Conservation (phyloP, 768 basidiomycete genomes). For the Tremella yokohamensis region DNA sequence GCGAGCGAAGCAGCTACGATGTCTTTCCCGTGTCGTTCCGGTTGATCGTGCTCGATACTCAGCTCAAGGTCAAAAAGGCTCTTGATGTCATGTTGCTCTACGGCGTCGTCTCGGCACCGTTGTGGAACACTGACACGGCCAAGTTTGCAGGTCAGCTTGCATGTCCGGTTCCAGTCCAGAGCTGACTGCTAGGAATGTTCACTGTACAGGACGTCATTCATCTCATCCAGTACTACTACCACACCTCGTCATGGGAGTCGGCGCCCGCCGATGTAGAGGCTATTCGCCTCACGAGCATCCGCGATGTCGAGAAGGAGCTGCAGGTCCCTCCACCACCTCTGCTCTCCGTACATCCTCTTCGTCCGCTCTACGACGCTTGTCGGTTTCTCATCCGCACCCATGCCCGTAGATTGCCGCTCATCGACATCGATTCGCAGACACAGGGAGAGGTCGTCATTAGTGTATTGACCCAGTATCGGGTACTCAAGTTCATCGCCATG, state of each 20-base stretch:
- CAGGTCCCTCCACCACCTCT: constrained; percentile 89
- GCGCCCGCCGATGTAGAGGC: constrained; percentile 88
- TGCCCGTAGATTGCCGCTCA: constrained; percentile 85
- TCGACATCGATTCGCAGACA: constrained; percentile 88
- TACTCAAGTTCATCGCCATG: constrained; percentile 96
- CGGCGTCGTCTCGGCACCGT: constrained; percentile 90
- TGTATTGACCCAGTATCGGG: constrained; percentile 93
- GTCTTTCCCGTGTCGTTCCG: constrained; percentile 96
- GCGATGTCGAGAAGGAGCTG: constrained; percentile 90
- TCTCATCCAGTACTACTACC: constrained; percentile 97
- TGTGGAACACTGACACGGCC: constrained; percentile 94
- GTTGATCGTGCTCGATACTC: constrained; percentile 92
- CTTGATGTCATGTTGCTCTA: constrained; percentile 69
- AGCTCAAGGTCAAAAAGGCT: constrained; percentile 92
- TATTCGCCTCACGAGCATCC: constrained; percentile 77
- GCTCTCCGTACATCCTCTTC: constrained; percentile 78
- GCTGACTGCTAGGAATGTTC: constrained; percentile 72
- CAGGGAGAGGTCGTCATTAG: constrained; percentile 93
- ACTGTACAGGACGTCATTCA: constrained; percentile 99
- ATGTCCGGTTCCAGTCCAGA: background rate
- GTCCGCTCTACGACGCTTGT: constrained; percentile 84
- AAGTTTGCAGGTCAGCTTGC: constrained; percentile 63
- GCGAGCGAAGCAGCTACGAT: constrained; percentile 83
- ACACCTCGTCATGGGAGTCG: constrained; percentile 72
- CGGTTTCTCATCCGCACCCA: constrained; percentile 89